Percentiles rank a stretch among this genome's conserved stretches.
phyloP scores from a whole-genome alignment of 1,284 basidiomycete genomes.

The Lentinula novae-zelandiae region DNA sequence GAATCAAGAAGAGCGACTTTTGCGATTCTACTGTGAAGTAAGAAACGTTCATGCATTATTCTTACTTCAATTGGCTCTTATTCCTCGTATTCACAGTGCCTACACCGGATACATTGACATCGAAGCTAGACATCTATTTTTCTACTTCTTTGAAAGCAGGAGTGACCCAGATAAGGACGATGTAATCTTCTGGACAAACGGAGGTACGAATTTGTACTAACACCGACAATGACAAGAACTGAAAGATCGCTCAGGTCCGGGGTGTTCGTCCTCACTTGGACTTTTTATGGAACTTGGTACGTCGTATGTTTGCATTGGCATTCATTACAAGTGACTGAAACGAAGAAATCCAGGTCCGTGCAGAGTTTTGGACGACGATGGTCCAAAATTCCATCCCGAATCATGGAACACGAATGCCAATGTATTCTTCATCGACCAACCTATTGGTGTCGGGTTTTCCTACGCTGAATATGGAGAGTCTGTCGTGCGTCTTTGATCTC shows the following conservation, averaged over 20 bases:
- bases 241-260: slow-evolving; percentile 35
- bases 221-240: not conserved
- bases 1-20: slow-evolving; percentile 49
- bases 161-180: slow-evolving; percentile 24
- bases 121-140: slow-evolving; percentile 73
- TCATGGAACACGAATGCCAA: slow-evolving; percentile 71
- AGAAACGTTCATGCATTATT: slow-evolving; percentile 8
- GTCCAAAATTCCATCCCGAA: slow-evolving; percentile 50
- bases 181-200: slow-evolving; percentile 18
- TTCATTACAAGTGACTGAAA: not conserved
- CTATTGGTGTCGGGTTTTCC: slow-evolving; percentile 64
- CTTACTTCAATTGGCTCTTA: not conserved
- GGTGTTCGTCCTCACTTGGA: slow-evolving; percentile 52
- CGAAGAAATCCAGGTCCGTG: slow-evolving; percentile 40
- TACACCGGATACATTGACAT: slow-evolving; percentile 62
- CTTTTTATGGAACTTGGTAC: slow-evolving; percentile 65
- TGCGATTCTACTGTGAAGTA: slow-evolving; percentile 53
- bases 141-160: slow-evolving; percentile 85
- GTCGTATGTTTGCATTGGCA: not conserved
- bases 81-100: slow-evolving; percentile 16
- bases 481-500: slow-evolving; percentile 38
- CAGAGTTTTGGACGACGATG: slow-evolving; percentile 39
- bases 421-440: slow-evolving; percentile 70
- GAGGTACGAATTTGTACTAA: slow-evolving; percentile 7
- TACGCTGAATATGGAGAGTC: slow-evolving; percentile 68